Evolutionary conservation across 257 asterid genomes (phyloP).

Genomic region (Solanum acaule): DNA sequence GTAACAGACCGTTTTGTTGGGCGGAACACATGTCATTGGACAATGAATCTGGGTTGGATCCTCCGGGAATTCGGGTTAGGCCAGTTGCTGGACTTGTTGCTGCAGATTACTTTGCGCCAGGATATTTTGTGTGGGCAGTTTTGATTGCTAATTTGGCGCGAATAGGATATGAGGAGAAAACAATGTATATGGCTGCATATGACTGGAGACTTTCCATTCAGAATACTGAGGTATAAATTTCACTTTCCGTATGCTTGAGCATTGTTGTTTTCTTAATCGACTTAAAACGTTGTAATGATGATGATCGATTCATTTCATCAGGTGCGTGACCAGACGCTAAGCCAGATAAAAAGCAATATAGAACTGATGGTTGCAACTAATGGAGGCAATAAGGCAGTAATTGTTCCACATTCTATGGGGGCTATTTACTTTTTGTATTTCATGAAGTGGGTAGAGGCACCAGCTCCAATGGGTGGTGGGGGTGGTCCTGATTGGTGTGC

Average conservation of each 20-base stretch:
- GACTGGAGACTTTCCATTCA: conserved; percentile 98
- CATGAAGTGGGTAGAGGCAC: conserved; percentile 94
- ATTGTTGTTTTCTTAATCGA: not conserved
- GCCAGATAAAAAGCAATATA: conserved; percentile 68
- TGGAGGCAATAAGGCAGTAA: conserved; percentile 71
- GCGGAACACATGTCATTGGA: conserved; percentile 91
- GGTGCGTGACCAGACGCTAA: conserved; percentile 74
- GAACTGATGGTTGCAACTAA: conserved; percentile 74
- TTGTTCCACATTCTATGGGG: conserved; percentile 92
- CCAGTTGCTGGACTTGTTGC: conserved; percentile 94
- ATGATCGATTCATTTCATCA: conserved; percentile 11
- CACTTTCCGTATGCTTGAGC: not conserved
- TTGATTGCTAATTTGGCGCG: conserved; percentile 78
- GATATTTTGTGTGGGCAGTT: conserved; percentile 98
- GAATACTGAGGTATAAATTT: conserved; percentile 63
- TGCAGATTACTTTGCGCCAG: conserved; percentile 93
- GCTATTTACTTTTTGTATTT: conserved; percentile 75
- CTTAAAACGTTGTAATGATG: not conserved
- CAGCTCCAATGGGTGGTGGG: conserved; percentile 90
- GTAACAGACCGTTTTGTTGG: conserved; percentile 88
- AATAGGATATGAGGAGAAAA: conserved; percentile 90
- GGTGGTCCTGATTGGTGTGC: conserved; percentile 94
- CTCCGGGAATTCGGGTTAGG: conserved; percentile 77
- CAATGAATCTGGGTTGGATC: conserved; percentile 93
- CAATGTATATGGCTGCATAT: conserved; percentile 95